Conservation (phyloP, 2,329 filamentous ascomycete species). For the Stylonectria norvegica region DNA sequence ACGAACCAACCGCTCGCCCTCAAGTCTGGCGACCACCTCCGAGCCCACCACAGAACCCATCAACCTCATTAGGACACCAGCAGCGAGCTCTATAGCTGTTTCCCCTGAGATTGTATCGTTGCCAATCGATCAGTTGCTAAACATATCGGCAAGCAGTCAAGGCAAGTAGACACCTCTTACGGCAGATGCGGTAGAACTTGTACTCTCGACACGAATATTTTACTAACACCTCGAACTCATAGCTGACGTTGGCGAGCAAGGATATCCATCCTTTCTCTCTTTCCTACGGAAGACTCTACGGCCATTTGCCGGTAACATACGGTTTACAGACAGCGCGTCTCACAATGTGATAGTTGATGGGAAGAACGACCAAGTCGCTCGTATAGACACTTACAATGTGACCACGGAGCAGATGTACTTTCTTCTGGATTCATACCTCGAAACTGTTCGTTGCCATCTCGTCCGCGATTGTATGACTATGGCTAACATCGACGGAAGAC, state of each 20-base stretch:
- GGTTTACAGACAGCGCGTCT: constrained; percentile 11
- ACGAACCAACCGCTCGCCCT: background rate
- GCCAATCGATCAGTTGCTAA: background rate
- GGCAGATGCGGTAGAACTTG: background rate
- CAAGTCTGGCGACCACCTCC: background rate
- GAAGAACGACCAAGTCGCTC: background rate
- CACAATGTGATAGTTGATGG: background rate
- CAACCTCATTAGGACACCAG: background rate
- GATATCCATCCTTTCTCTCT: constrained; percentile 10
- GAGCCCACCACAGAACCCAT: background rate
- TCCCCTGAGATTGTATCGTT: background rate
- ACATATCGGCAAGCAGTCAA: background rate
- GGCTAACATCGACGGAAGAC: constrained; percentile 7
- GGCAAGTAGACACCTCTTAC: background rate
- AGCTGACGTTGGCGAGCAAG: background rate
- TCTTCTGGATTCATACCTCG: constrained; percentile 8
- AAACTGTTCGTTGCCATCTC: constrained; percentile 8
- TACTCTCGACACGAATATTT: background rate
- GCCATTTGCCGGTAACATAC: constrained; percentile 10
- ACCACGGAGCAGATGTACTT: constrained; percentile 2
- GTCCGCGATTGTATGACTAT: background rate
- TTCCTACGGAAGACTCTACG: constrained; percentile 11
- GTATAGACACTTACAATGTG: constrained; percentile 5
- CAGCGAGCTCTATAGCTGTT: constrained; percentile 4
- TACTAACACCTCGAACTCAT: too few relatives aligned